Conservation (phyloP, 2,329 filamentous ascomycete species). For the Elsinoe batatas region DNA sequence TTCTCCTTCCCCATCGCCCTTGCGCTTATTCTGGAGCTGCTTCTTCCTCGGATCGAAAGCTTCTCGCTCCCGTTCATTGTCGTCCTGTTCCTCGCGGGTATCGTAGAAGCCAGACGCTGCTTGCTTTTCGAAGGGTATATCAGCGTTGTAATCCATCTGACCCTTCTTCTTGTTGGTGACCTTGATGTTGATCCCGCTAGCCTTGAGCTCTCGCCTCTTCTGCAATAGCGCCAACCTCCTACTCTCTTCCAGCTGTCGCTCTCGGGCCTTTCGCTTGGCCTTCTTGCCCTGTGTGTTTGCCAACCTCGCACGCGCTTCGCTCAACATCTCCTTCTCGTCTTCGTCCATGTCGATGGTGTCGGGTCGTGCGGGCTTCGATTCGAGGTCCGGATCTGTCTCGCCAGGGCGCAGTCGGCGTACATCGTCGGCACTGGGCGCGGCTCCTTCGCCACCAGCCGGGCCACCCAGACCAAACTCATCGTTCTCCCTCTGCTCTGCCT, state of each 20-base stretch:
- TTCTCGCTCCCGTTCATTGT: slow-evolving; percentile 75
- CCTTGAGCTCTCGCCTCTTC: slow-evolving; percentile 93
- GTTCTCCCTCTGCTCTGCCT: slow-evolving; percentile 81
- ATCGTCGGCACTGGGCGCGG: slow-evolving; percentile 84
- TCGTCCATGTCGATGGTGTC: slow-evolving; percentile 98
- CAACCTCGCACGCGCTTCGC: slow-evolving; percentile 87
- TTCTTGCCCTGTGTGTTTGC: slow-evolving; percentile 99
- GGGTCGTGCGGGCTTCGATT: slow-evolving; percentile 88
- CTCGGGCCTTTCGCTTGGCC: slow-evolving; percentile 92
- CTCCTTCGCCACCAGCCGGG: slow-evolving; percentile 74
- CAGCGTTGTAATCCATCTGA: slow-evolving; percentile 99
- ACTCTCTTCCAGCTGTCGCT: slow-evolving; percentile 91
- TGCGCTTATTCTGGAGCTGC: slow-evolving; percentile 83
- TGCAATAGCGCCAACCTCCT: slow-evolving; percentile 80
- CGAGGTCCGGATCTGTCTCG: slow-evolving; percentile 93
- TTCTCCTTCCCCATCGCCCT: slow-evolving; percentile 80
- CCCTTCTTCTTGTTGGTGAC: slow-evolving; percentile 83
- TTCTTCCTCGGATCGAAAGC: slow-evolving; percentile 89
- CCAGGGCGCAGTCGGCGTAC: slow-evolving; percentile 73
- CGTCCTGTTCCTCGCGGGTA: slow-evolving; percentile 67
- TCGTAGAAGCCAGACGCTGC: slow-evolving; percentile 87
- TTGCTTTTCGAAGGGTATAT: slow-evolving; percentile 94
- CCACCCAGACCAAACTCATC: slow-evolving; percentile 74
- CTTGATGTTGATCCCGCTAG: slow-evolving; percentile 97
- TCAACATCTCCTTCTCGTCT: slow-evolving; percentile 99